phyloP scores from a whole-genome alignment of 306 rosid species.

The Prunus davidiana region DNA sequence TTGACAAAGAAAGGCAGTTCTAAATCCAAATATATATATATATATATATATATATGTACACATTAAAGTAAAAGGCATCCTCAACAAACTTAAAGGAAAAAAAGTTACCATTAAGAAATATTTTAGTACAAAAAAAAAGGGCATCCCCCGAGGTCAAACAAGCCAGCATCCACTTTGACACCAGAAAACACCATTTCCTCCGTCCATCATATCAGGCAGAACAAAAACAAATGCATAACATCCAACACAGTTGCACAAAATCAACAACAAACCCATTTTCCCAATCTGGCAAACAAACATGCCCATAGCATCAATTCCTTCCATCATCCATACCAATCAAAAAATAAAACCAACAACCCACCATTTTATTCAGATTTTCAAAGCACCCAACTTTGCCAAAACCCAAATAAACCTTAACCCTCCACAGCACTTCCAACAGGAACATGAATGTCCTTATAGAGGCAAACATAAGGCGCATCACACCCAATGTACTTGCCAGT shows the following conservation, averaged over 20 bases:
- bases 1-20: no score
- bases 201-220: background rate
- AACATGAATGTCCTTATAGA: slow-evolving; percentile 54
- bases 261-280: no score
- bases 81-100: background rate
- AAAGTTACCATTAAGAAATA: background rate
- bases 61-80: background rate
- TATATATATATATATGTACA: no score
- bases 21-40: no score
- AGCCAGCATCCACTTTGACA: background rate
- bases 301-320: no score
- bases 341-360: background rate
- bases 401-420: slow-evolving; percentile 8
- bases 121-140: background rate
- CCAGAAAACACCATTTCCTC: background rate
- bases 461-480: slow-evolving; percentile 61
- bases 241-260: background rate
- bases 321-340: background rate
- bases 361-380: background rate
- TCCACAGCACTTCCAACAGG: slow-evolving; percentile 28
- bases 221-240: background rate
- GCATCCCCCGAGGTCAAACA: background rate
- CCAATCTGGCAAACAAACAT: no score
- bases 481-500: slow-evolving; percentile 45
- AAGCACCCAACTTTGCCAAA: background rate